Evolutionary conservation across 331 rosid genomes (phyloP).

Genomic region (Prunus yedoensis): DNA sequence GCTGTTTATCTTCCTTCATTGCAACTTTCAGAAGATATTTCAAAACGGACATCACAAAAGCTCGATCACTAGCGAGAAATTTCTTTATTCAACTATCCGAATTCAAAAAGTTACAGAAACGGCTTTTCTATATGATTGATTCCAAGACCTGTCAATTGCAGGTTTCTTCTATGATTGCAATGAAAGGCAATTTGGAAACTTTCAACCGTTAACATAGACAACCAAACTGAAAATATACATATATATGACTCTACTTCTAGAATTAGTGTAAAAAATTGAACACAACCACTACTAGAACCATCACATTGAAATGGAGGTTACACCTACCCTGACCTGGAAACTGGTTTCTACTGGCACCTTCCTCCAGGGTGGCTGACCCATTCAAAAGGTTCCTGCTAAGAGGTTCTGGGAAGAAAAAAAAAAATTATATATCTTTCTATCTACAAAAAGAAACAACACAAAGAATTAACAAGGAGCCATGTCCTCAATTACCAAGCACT

Average conservation of each 20-base stretch:
- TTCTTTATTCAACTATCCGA: not conserved
- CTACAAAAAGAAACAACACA: constrained; percentile 5
- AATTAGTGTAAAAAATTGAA: not conserved
- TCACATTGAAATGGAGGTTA: constrained; percentile 18
- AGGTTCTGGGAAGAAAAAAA: constrained; percentile 34
- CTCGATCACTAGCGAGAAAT: not conserved
- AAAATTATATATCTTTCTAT: constrained; percentile 18
- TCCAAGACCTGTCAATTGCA: not conserved
- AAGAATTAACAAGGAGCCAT: constrained; percentile 6
- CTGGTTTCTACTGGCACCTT: constrained; percentile 38
- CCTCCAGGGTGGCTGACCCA: constrained; percentile 30
- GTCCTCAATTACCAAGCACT: constrained; percentile 42
- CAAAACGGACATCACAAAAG: not conserved
- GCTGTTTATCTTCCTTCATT: not conserved
- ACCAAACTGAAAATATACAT: not conserved
- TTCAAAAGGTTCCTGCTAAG: constrained; percentile 24
- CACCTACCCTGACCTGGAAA: constrained; percentile 41
- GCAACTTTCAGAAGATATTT: not conserved
- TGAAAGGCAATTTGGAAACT: not conserved
- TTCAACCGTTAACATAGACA: not conserved
- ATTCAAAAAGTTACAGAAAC: constrained; percentile 1
- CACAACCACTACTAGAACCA: not conserved
- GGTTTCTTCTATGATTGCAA: not conserved
- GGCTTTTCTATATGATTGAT: not conserved
- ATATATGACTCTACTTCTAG: not conserved